Percentiles rank a stretch among this genome's conserved stretches.
Evolutionary conservation across 305 asterid genomes (phyloP).

Genomic region (Solanum hybrid): DNA sequence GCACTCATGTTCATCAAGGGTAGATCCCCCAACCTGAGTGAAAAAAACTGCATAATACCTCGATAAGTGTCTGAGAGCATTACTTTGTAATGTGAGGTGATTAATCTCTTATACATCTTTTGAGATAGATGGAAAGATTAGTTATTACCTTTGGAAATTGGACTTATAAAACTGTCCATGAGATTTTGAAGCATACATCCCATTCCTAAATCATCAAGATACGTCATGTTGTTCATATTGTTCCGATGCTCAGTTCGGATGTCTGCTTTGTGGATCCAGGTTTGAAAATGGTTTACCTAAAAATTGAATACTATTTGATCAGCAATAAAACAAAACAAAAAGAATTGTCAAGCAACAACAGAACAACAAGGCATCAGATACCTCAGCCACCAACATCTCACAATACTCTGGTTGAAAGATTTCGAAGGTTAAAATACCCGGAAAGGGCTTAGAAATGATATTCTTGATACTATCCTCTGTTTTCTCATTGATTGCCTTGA

Average conservation of each 20-base stretch:
- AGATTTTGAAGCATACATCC: not conserved
- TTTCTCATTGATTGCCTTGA: not conserved
- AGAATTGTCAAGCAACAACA: not conserved
- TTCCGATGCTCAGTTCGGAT: not conserved
- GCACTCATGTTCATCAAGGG: not conserved
- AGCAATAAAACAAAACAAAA: not conserved
- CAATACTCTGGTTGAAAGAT: not conserved
- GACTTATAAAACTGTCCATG: not conserved
- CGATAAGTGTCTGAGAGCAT: not conserved
- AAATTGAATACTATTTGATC: not conserved
- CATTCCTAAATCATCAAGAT: not conserved
- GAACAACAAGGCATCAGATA: not conserved
- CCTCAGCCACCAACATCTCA: not conserved
- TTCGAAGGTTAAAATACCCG: not conserved
- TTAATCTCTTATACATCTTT: not conserved
- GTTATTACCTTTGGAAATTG: not conserved
- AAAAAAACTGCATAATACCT: not conserved
- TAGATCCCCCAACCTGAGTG: not conserved
- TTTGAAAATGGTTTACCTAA: not conserved
- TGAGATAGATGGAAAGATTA: not conserved
- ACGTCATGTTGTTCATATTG: not conserved
- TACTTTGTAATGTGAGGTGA: not conserved
- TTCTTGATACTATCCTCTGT: not conserved
- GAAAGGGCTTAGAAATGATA: not conserved
- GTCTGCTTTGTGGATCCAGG: not conserved